Evolutionary conservation across 108 stramenopile species (phyloP), one percentile per base, ranked within the genome.

Genomic region (Nitzschia putrida): DNA sequence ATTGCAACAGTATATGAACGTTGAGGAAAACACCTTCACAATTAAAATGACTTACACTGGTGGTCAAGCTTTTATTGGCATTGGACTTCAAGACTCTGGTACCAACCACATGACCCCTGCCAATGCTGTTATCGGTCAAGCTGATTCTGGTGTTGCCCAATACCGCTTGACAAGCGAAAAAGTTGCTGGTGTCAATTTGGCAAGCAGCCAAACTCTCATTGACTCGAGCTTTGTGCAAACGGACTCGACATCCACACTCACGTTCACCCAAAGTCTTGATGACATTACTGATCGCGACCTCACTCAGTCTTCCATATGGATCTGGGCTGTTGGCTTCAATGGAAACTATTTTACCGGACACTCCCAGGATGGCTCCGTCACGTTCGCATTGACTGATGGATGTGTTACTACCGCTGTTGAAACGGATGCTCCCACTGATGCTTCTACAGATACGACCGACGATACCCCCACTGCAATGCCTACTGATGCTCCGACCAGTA

Each of bases 11-110:
- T 58, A 57, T 24, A 43, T 50, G 3, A 34, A 34, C 29, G 1
- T 34, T 34, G 21, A 69, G 10, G 68, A 58, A 58, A 57, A 57
- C 24, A 69, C 57, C n/a, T 69, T 47, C 26, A 58, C 68, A 4
- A 58, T 69, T 26, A 37, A 38, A 29, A 3, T 69, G 22, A 37
- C 37, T 37, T n/a, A n/a, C n/a, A n/a, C n/a, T n/a, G n/a, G n/a
- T n/a, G n/a, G n/a, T n/a, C n/a, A n/a, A n/a, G n/a, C n/a, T n/a
- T n/a, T n/a, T n/a, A n/a, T n/a, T n/a, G n/a, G n/a, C n/a, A n/a
- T n/a, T n/a, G n/a, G n/a, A n/a, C n/a, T n/a, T n/a, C n/a, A n/a
- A n/a, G n/a, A n/a, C n/a, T n/a, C n/a, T n/a, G n/a, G n/a, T n/a
- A 7, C 18, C 4, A 12, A 40, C 18, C 2, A 23, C 21, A 69